Evolutionary conservation across 768 basidiomycete genomes (phyloP), one percentile per base, ranked within the genome.

Genomic region (Strobilomyces echinocephalus): DNA sequence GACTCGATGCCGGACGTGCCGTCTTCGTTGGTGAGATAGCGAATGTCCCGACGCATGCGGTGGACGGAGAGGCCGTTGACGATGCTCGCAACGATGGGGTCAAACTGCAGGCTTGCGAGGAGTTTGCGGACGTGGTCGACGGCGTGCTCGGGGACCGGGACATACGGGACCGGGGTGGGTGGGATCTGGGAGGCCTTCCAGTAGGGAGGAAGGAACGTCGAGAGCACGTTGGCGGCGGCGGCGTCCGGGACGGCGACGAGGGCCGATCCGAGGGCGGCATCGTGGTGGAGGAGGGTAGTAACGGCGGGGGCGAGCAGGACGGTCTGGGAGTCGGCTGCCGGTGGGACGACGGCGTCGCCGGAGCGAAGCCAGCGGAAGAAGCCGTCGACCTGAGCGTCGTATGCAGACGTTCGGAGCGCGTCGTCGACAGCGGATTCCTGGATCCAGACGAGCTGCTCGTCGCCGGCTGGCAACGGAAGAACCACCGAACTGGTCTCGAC

Each of bases 1-100:
- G 85, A 86, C 30, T 82, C 58, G 59, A 95, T 87, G 11, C 80
- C 80, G 9, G 88, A 90, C 39, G 71, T 69, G n/a, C 72, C 76
- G 60, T 86, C 84, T 67, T 97, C 93, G 46, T 91, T 92, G 0
- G 93, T 92, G 53, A 97, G 81, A 66, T 82, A 94, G 48, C 84
- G 79, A 43, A 94, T 78, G 68, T 91, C 87, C 40, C 79, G 76
- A 53, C 75, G 74, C 72, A 95, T 81, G 60, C 83, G 79, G 10
- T 78, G 67, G 14, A 86, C 59, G 30, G 85, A 87, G 51, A 95
- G 76, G 46, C 83, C 82, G 53, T 80, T 77, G 24, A 93, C 81
- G 52, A 88, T 74, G 35, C 78, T 73, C 15, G 89, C 84, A 45
- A 95, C 71, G 46, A 75, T 71, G 10, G 90, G 82, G 61, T 88